A percentile compares a stretch with the other conserved stretches of the same genome.
These are phyloP conservation scores for Boehmeria nivea DNA, from an alignment of 306 rosid species.

Conservation along the genomic window DNA sequence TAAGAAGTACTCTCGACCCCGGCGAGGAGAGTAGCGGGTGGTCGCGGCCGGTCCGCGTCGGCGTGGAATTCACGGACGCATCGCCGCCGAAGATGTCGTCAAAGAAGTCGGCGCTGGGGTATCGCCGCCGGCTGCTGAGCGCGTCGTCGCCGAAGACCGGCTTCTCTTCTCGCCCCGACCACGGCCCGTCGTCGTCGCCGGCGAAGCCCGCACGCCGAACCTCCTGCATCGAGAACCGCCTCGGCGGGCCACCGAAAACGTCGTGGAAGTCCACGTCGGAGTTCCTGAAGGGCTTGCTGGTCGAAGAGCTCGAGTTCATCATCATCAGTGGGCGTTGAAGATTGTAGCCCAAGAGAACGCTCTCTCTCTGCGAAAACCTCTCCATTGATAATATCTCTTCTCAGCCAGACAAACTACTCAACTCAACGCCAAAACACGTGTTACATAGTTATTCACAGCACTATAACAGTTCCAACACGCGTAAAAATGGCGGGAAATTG, in stretches of 20 bases:
- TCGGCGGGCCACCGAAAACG: conserved; percentile 92
- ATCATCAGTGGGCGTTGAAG: conserved; percentile 22
- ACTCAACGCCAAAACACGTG: too few relatives aligned
- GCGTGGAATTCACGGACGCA: conserved; percentile 44
- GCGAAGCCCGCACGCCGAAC: conserved; percentile 23
- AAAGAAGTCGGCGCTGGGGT: conserved; percentile 47
- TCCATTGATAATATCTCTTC: conserved; percentile 45
- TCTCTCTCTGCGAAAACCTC: conserved; percentile 44
- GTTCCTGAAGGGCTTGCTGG: conserved; percentile 25
- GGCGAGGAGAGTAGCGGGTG: not conserved
- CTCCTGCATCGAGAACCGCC: conserved; percentile 49
- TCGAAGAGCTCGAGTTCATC: conserved; percentile 30
- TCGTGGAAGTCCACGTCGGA: conserved; percentile 73
- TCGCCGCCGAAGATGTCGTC: conserved; percentile 80
- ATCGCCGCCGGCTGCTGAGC: conserved; percentile 34
- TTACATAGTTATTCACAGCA: not conserved
- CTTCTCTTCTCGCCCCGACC: conserved; percentile 47
- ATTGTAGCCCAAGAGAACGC: conserved; percentile 42
- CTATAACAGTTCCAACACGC: not conserved
- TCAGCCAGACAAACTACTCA: not conserved
- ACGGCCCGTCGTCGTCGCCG: conserved; percentile 17
- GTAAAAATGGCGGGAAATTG: conserved; percentile 33
- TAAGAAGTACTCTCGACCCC: conserved; percentile 18
- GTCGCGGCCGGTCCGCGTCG: conserved; percentile 35
- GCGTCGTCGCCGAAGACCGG: conserved; percentile 76